Percentiles rank a stretch among this genome's conserved stretches.
These are phyloP conservation scores for Cubamyces lactineus DNA, from an alignment of 768 basidiomycete genomes.

Conservation along the genomic window DNA sequence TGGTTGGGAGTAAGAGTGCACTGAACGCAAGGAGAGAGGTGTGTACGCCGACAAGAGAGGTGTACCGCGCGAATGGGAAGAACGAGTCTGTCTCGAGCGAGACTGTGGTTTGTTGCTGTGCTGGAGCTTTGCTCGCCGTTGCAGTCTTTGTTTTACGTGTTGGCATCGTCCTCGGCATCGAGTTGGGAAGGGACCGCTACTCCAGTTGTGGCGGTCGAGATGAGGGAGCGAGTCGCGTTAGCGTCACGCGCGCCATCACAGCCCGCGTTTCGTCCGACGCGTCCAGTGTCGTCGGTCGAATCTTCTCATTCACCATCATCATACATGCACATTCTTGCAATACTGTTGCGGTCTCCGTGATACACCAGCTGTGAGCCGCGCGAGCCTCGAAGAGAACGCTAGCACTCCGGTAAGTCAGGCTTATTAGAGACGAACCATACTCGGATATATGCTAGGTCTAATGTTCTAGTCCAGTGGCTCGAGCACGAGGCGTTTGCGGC, in stretches of 20 bases:
- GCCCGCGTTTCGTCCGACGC: background rate
- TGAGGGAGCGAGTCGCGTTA: too few species aligned
- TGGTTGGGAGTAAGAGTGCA: conserved; percentile 72
- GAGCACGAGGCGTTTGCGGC: too few species aligned
- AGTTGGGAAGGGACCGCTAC: background rate
- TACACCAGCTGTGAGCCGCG: too few species aligned
- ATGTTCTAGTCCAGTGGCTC: too few species aligned
- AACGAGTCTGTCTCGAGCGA: conserved; percentile 14
- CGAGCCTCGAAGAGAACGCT: too few species aligned
- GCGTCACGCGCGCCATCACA: too few species aligned
- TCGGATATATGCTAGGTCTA: too few species aligned
- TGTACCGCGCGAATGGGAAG: conserved; percentile 62
- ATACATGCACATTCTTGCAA: background rate
- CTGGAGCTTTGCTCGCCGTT: background rate
- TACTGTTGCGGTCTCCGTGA: too few species aligned
- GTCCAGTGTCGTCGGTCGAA: too few species aligned
- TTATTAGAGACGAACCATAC: too few species aligned
- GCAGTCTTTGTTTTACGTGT: conserved; percentile 13
- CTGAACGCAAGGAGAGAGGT: conserved; percentile 65
- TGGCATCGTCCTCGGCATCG: conserved; percentile 4
- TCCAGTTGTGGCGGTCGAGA: too few species aligned
- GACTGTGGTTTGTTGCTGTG: background rate
- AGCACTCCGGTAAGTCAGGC: too few species aligned
- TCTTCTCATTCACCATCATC: conserved; percentile 7
- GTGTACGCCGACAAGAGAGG: conserved; percentile 70